Conservation (phyloP, 2,329 filamentous ascomycete genomes). For the Davidsoniella eucalypti region DNA sequence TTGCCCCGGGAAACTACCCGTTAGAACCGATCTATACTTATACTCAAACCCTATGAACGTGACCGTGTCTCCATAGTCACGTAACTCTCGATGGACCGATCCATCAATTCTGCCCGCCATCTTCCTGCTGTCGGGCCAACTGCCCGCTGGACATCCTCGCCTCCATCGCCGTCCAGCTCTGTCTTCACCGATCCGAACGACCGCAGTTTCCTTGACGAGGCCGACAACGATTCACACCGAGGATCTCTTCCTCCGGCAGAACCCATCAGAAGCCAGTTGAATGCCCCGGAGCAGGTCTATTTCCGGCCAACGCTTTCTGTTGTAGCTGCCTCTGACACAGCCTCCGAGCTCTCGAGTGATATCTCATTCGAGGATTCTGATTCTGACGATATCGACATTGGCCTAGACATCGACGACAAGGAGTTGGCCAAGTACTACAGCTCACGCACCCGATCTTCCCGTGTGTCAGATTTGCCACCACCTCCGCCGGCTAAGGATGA, state of each 20-base stretch:
- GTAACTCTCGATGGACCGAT: no score
- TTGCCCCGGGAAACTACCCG: no score
- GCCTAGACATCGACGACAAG: background rate
- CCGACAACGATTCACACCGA: background rate
- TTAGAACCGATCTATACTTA: no score
- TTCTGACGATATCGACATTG: background rate
- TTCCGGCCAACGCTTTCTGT: background rate
- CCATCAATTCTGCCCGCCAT: no score
- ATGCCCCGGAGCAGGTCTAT: background rate
- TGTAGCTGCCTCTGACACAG: background rate
- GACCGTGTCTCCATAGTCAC: no score
- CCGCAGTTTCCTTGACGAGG: background rate
- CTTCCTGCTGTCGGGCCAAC: no score
- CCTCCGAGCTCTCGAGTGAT: background rate
- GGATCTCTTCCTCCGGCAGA: background rate
- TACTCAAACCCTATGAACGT: no score
- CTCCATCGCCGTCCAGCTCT: background rate
- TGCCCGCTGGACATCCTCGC: background rate
- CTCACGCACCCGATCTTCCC: no score
- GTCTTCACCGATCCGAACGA: slow-evolving; percentile 1
- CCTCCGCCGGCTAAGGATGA: slow-evolving; percentile 11
- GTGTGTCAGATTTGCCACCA: slow-evolving; percentile 6
- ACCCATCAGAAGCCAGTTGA: background rate
- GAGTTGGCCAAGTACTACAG: background rate
- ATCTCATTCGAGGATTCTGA: background rate